Conservation (phyloP, 495 filamentous ascomycete genomes). For the Hypoxylon trugodes region DNA sequence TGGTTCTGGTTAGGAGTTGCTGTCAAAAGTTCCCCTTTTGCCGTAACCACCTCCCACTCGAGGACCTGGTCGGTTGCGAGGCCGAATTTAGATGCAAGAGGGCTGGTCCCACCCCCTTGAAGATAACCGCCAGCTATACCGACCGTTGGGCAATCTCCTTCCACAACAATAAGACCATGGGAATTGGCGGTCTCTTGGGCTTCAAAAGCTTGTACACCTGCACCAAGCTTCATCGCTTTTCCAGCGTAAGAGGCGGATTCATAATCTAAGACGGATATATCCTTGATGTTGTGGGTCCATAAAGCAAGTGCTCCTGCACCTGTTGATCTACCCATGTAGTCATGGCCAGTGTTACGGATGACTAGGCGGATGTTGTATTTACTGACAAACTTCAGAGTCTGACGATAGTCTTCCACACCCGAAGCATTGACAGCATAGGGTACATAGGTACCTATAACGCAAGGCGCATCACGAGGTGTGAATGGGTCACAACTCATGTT, state of each 20-base stretch:
- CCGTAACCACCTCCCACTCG: constrained; percentile 65
- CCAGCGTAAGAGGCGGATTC: constrained; percentile 47
- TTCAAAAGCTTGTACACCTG: constrained; percentile 66
- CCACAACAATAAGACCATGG: constrained; percentile 59
- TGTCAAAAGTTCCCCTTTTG: constrained; percentile 53
- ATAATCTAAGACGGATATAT: constrained; percentile 44
- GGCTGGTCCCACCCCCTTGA: constrained; percentile 68
- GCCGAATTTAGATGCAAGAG: constrained; percentile 62
- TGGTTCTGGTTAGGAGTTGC: constrained; percentile 53
- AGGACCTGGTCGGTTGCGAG: constrained; percentile 68
- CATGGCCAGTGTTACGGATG: constrained; percentile 59
- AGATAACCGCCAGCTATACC: constrained; percentile 60
- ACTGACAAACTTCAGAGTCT: constrained; percentile 58
- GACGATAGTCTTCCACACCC: constrained; percentile 47
- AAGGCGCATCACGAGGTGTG: constrained; percentile 47
- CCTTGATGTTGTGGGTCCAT: constrained; percentile 62
- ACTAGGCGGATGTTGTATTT: constrained; percentile 56
- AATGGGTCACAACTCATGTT: constrained; percentile 64
- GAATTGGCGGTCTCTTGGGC: constrained; percentile 54
- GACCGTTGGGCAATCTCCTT: constrained; percentile 60
- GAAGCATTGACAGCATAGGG: constrained; percentile 62
- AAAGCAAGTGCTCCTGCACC: constrained; percentile 58
- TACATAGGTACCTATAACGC: constrained; percentile 65
- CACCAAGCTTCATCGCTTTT: constrained; percentile 63
- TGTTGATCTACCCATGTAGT: constrained; percentile 58